Evolutionary conservation across 1,139 yeast genomes (phyloP), one percentile per base, ranked within the genome.

Genomic region (Ogataea hybrid): DNA sequence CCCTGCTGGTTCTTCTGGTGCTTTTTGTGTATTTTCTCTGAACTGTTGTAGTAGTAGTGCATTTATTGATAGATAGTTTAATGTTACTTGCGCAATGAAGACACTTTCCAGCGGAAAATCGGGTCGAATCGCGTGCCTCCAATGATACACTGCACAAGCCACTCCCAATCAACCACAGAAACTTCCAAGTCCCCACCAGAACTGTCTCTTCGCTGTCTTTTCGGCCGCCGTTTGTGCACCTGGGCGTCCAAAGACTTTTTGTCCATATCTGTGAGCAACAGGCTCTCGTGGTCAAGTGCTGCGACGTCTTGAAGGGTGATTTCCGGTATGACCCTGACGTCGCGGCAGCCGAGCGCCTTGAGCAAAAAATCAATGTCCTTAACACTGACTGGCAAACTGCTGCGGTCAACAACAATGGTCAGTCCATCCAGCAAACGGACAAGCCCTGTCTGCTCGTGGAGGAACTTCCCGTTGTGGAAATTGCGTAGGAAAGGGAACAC

Each of bases 101-200:
- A 20, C 21, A 25, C 35, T 25, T 29, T 43, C 43, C 42, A 41
- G 12, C 25, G 38, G 32, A 44, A 42, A 25, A 29, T 25, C 3
- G 50, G 46, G 25, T 46, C 44, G 25, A 49, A 42, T 21, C 35
- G 25, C 15, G 28, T 29, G 4, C 44, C 69, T 68, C 54, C 75
- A n/a, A 83, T 80, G 8, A 81, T 71, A 53, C 87, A 77, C 51
- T 84, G 90, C 1, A 83, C 86, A 1, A 82, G 68, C 90, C 90
- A 83, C 57, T 84, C 90, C 82, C 87, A 81, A 51, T 75, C 67
- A 6, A 79, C 64, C 1, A 73, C 41, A 16, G 36, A 39, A 17
- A 39, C 25, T 20, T 37, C 48, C 10, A 30, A 22, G 16, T 28
- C 32, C 17, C 21, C 41, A 6, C 17, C 41, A 4, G 28, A 12